Evolutionary conservation across 2,329 filamentous ascomycete species (phyloP).

Genomic region (Pezicula neosporulosa): DNA sequence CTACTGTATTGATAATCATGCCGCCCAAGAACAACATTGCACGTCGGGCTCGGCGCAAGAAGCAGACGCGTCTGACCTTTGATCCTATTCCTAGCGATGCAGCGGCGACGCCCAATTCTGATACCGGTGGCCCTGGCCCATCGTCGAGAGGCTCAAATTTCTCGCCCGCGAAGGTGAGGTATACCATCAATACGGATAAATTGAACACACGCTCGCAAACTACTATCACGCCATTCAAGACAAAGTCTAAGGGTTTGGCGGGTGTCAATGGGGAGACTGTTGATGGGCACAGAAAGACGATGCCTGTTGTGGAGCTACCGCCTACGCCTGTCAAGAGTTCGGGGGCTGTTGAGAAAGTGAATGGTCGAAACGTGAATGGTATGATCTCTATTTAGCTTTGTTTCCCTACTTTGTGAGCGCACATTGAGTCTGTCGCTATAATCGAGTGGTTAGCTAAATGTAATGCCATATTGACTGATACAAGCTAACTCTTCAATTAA

Average conservation of each 20-base stretch:
- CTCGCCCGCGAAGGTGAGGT: conserved; percentile 22
- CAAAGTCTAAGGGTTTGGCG: not conserved
- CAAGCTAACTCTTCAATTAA: not conserved
- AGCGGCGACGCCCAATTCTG: conserved; percentile 6
- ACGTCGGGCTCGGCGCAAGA: conserved; percentile 18
- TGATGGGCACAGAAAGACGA: not conserved
- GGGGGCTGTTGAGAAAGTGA: conserved; percentile 2
- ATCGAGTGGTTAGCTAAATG: not conserved
- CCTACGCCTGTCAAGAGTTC: conserved; percentile 18
- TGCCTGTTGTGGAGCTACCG: not conserved
- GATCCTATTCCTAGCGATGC: conserved; percentile 11
- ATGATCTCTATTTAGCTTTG: not conserved
- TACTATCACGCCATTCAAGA: conserved; percentile 7
- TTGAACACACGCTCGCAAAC: not conserved
- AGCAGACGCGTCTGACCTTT: conserved; percentile 25
- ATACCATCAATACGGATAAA: conserved; percentile 6
- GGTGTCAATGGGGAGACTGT: not conserved
- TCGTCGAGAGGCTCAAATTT: not conserved
- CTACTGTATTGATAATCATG: not conserved
- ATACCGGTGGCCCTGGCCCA: not conserved
- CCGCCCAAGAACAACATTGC: conserved; percentile 11
- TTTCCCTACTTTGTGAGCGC: not conserved
- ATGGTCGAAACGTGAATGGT: not conserved
- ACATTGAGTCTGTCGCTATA: not conserved
- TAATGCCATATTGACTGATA: no score